phyloP scores from a whole-genome alignment of 2,329 filamentous ascomycete genomes.

The Penicillium vulpinum region DNA sequence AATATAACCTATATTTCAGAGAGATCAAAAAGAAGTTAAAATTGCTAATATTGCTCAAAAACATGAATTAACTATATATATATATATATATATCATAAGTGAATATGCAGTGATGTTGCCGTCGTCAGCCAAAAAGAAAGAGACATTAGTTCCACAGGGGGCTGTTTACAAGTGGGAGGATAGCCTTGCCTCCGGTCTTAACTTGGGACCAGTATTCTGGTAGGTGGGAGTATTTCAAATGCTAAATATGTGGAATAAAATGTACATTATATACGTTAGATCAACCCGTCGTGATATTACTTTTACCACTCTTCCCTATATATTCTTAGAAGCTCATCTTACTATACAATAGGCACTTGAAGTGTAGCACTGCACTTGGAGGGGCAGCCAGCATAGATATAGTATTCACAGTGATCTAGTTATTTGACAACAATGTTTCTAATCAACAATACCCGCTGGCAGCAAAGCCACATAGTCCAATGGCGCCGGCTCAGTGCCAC shows the following conservation, averaged over 20 bases:
- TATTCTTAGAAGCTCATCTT: not conserved
- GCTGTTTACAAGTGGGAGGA: not conserved
- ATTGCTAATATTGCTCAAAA: not conserved
- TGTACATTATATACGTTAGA: not conserved
- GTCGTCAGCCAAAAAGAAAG: not conserved
- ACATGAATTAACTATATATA: not conserved
- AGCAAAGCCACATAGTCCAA: slow-evolving; percentile 67
- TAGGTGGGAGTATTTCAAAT: slow-evolving; percentile 30
- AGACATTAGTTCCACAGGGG: not conserved
- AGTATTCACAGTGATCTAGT: not conserved
- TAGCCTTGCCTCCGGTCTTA: not conserved
- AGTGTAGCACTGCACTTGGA: not conserved
- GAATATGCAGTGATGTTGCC: not conserved
- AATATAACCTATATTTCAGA: not conserved
- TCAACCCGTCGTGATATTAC: not conserved
- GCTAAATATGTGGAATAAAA: not conserved
- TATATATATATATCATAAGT: not conserved
- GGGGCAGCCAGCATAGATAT: not conserved
- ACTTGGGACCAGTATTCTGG: slow-evolving; percentile 17
- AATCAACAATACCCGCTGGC: slow-evolving; percentile 60
- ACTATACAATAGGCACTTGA: too few species aligned
- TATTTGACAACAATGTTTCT: slow-evolving; percentile 3
- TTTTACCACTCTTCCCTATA: not conserved
- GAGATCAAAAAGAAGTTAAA: accelerated
- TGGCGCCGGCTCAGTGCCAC: slow-evolving; percentile 64